phyloP scores from a whole-genome alignment of 2,329 filamentous ascomycete genomes.

The Botrytis pseudocinerea region DNA sequence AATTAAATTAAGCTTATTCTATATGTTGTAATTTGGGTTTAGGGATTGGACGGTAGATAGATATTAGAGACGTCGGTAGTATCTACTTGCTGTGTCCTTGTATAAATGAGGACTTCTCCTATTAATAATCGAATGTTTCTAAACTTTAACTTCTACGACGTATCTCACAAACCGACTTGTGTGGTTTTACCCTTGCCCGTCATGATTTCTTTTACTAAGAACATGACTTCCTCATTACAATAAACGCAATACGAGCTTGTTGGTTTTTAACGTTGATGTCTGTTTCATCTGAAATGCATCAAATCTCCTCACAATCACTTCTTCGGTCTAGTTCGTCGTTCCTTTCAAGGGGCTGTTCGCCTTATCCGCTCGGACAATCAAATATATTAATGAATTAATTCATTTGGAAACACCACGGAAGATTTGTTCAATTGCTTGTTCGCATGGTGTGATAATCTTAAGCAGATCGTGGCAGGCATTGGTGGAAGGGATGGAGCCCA shows the following conservation, averaged over 20 bases:
- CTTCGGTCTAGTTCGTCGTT: neutral
- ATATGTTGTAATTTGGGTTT: neutral
- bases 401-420: neutral
- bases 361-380: neutral
- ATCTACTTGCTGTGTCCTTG: too few relatives aligned
- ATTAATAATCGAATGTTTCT: neutral
- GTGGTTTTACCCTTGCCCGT: neutral
- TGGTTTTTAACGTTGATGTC: too few relatives aligned
- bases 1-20: neutral
- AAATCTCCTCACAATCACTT: neutral
- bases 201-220: neutral
- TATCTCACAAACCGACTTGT: neutral
- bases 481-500: neutral
- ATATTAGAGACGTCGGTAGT: too few relatives aligned
- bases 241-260: neutral
- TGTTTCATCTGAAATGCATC: neutral
- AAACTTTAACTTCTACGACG: neutral
- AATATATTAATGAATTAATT: neutral
- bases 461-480: conserved; percentile 6
- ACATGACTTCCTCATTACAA: neutral
- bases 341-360: neutral
- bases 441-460: conserved; percentile 7
- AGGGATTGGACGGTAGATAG: too few relatives aligned
- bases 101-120: neutral
- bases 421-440: neutral